Evolutionary conservation across 2,329 filamentous ascomycete species (phyloP), one percentile per base, ranked within the genome.

Genomic region (Nannizziopsis barbatae): DNA sequence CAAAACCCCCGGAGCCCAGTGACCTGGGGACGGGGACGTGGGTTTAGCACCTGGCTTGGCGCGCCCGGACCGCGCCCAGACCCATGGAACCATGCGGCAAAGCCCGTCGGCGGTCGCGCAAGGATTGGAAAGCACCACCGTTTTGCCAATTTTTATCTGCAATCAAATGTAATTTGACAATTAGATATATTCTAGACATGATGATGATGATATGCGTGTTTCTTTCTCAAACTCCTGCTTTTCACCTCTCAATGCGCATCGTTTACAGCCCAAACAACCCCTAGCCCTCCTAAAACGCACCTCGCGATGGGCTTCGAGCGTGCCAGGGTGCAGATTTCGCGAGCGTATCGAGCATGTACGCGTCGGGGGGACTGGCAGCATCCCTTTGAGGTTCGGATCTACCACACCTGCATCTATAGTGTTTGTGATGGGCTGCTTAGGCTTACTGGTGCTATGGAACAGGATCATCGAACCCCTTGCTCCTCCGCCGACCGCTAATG

Each of bases 311-410:
- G 49, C 41, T 22, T 49, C 47, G 4, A 17, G 37, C 9, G 36
- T 33, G n/a, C 18, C 42, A 1, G 38, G 15, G 6, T 11, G 39
- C 2, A 30, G 39, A n/a, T 52, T 54, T 22, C 50, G 27, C 27
- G 59, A 63, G 15, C 50, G 57, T 44, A 55, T 51, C 38, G 45
- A 61, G n/a, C 42, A 49, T 1, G 44, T 64, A 10, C 58, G 59
- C 1, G 50, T 65, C 41, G 61, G 63, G 12, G 58, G 57, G 37
- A 60, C 58, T 52, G 62, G 63, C 15, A 40, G 50, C 38, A 53
- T 65, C 11, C 55, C 54, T 3, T 35, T 65, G 11, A 58, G 50
- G 63, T 65, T 52, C 6, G 43, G 38, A 30, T 37, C 35, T 37
- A 15, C 17, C 12, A 8, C n/a, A 7, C 35, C 5, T 37, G 7